These are phyloP conservation scores for Pistacia integerrima DNA, from an alignment of 345 rosid genomes.

Conservation along the genomic window DNA sequence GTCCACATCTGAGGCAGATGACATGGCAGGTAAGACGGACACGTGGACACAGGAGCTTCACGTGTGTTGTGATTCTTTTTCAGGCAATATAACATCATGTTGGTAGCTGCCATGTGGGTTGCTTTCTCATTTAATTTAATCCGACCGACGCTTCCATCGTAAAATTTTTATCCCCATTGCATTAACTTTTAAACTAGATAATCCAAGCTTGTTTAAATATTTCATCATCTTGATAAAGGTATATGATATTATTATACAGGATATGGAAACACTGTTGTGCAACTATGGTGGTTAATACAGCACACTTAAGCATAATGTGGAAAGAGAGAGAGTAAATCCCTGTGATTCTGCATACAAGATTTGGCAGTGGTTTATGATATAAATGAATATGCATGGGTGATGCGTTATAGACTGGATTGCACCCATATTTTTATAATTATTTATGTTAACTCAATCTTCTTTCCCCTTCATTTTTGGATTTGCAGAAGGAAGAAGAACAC, in stretches of 20 bases:
- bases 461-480: no score
- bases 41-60: slow-evolving; percentile 26
- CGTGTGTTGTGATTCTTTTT: slow-evolving; percentile 18
- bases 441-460: no score
- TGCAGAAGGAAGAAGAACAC: no score
- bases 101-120: neutral
- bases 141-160: neutral
- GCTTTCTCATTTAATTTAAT: neutral
- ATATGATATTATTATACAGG: no score
- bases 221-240: no score
- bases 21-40: slow-evolving; percentile 9
- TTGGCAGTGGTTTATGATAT: no score
- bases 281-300: no score
- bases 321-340: no score
- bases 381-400: neutral
- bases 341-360: no score
- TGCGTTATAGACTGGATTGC: neutral
- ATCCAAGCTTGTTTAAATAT: neutral
- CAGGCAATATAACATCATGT: slow-evolving; percentile 17
- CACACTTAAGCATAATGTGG: no score
- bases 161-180: neutral
- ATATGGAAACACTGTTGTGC: no score
- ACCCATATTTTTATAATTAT: neutral
- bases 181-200: no score
- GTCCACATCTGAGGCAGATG: slow-evolving; percentile 21